Conservation (phyloP, 805 yeast species). For the Yarrowia porcina region DNA sequence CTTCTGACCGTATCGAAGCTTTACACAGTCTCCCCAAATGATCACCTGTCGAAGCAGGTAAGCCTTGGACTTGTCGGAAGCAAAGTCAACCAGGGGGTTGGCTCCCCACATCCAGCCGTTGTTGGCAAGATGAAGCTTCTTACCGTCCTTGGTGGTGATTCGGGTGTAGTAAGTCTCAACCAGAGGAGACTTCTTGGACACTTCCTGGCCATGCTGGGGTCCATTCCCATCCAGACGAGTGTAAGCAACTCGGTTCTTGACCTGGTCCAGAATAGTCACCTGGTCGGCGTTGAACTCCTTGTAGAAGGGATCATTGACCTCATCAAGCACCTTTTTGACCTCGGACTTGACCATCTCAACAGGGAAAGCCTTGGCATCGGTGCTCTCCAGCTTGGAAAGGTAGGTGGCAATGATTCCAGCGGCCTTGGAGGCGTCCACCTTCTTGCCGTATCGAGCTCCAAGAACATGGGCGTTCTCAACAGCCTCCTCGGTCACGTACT, state of each 20-base stretch:
- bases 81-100: conserved; percentile 89
- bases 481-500: conserved; percentile 43
- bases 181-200: conserved; percentile 57
- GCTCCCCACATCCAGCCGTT: conserved; percentile 99
- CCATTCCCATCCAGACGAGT: conserved; percentile 77
- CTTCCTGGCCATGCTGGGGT: conserved; percentile 61
- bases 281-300: conserved; percentile 72
- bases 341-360: conserved; percentile 37
- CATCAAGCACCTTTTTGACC: conserved; percentile 62
- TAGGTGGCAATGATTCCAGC: conserved; percentile 48
- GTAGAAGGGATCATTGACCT: conserved; percentile 71
- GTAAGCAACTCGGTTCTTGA: conserved; percentile 72
- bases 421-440: conserved; percentile 50
- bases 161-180: conserved; percentile 87
- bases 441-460: conserved; percentile 54
- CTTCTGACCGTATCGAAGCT: conserved; percentile 74
- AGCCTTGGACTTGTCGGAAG: conserved; percentile 71
- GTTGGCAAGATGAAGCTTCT: conserved; percentile 67
- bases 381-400: conserved; percentile 33
- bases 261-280: conserved; percentile 59
- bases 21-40: conserved; percentile 97
- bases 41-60: conserved; percentile 89
- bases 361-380: conserved; percentile 32
- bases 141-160: conserved; percentile 53
- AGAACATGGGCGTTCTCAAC: conserved; percentile 43